Conservation (phyloP, 2,329 filamentous ascomycete species). For the Trichoderma simmonsii region DNA sequence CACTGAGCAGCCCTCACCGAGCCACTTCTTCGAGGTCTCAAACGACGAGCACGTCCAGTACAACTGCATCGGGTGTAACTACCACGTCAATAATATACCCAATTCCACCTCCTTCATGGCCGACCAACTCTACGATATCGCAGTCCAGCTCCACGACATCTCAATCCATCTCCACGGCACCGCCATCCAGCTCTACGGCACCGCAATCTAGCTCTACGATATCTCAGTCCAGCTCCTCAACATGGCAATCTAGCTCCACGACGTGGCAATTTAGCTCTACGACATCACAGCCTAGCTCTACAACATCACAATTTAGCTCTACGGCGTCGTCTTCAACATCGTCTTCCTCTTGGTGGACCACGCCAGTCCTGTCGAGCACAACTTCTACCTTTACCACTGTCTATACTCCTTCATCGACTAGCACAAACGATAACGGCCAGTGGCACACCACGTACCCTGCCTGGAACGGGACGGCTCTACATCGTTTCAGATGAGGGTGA, state of each 20-base stretch:
- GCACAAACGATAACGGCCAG: slow-evolving; percentile 40
- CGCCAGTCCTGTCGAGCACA: slow-evolving; percentile 17
- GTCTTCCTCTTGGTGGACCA: slow-evolving; percentile 20
- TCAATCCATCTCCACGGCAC: too few relatives aligned
- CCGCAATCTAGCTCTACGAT: background rate
- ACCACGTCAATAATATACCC: background rate
- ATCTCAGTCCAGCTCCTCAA: too few relatives aligned
- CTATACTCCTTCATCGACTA: slow-evolving; percentile 24
- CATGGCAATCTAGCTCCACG: too few relatives aligned
- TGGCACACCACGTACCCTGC: slow-evolving; percentile 47
- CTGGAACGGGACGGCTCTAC: slow-evolving; percentile 39
- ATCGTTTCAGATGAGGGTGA: background rate
- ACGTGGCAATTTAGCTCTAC: background rate
- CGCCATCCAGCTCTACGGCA: too few relatives aligned
- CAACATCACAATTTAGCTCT: background rate
- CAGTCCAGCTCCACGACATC: too few relatives aligned
- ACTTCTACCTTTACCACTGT: slow-evolving; percentile 22
- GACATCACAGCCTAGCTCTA: too few relatives aligned
- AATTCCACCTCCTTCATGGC: background rate
- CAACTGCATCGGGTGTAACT: background rate
- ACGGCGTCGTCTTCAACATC: background rate
- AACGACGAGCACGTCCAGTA: background rate
- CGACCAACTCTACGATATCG: background rate
- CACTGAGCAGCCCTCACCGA: background rate
- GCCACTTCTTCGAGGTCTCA: background rate